Evolutionary conservation across 75 land plant species (phyloP).

Genomic region (Pinus taeda): DNA sequence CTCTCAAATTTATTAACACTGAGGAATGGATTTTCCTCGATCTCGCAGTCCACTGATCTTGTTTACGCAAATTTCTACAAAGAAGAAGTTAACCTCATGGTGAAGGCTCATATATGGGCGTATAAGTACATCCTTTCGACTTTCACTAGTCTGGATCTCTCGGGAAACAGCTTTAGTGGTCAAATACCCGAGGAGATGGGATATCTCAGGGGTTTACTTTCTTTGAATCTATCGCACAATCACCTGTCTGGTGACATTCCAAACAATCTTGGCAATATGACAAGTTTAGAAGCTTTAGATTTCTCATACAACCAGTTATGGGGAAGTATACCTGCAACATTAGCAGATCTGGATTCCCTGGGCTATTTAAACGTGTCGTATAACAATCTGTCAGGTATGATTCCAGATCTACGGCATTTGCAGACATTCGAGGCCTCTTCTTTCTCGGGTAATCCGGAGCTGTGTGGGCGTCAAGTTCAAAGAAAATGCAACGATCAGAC

Average conservation of each 20-base stretch:
- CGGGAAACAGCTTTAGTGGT: conserved; percentile 6
- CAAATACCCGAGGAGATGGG: conserved; percentile 9
- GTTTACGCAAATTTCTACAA: neutral
- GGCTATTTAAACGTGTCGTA: conserved; percentile 10
- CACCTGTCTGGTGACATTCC: conserved; percentile 2
- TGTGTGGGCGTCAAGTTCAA: conserved; percentile 10
- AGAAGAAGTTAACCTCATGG: neutral
- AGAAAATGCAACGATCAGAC: neutral
- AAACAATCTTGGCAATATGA: neutral
- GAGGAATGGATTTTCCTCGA: neutral
- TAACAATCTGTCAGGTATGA: conserved; percentile 5
- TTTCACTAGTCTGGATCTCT: neutral
- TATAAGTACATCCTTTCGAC: neutral
- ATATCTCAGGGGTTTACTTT: neutral
- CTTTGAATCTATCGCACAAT: conserved; percentile 6
- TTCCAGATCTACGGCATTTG: neutral
- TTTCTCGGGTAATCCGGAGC: conserved; percentile 6
- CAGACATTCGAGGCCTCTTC: neutral
- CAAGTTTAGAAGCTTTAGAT: conserved; percentile 5
- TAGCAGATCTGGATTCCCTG: neutral
- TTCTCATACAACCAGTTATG: conserved; percentile 8
- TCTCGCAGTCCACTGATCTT: neutral
- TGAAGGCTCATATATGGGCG: neutral
- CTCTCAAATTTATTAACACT: neutral
- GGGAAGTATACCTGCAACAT: conserved; percentile 3